Evolutionary conservation across 2,329 filamentous ascomycete species (phyloP), one percentile per base, ranked within the genome.

Genomic region (Dactylonectria macrodidyma): DNA sequence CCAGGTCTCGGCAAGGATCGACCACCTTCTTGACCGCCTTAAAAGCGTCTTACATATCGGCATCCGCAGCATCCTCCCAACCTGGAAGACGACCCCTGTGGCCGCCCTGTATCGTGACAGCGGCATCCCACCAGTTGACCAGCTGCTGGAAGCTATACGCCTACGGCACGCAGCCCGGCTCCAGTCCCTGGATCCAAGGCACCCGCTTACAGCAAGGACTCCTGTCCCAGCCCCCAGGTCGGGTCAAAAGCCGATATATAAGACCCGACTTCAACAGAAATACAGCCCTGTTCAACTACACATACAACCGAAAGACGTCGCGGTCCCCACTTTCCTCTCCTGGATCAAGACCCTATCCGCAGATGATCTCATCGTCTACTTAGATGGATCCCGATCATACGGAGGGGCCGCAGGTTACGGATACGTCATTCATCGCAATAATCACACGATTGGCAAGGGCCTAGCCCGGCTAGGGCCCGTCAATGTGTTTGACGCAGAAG

Each of bases 401-500:
- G 24, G 12, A 33, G 50, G 50, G 12, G 50, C 24, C 24, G 26
- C 16, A 14, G 50, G 50, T 5, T 52, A 52, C 24, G 50, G 50
- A 16, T 52, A 33, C 11, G 24, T 26, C 26, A 33, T 52, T 26
- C 12, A 33, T 26, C 50, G 26, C 12, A n/a, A 33, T 14, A 34
- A 33, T 16, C 22, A 30, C 11, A 12, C 3, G 10, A 52, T 52
- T 14, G 12, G 12, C 24, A 10, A 52, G 26, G 50, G 50, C 24
- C 12, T 16, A 16, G 24, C 4, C 12, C 30, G 50, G 22, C 50
- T 52, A 38, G 30, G 50, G 4, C 50, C 50, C 11, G 24, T 16
- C n/a, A 26, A 52, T 11, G 50, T 52, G 3, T 52, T 52, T 14
- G 50, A 52, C 30, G 50, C 50, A 38, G 36, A 38, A 38, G 36